Conservation (phyloP, 768 basidiomycete genomes). For the Chalciporus pseudorubinellus region DNA sequence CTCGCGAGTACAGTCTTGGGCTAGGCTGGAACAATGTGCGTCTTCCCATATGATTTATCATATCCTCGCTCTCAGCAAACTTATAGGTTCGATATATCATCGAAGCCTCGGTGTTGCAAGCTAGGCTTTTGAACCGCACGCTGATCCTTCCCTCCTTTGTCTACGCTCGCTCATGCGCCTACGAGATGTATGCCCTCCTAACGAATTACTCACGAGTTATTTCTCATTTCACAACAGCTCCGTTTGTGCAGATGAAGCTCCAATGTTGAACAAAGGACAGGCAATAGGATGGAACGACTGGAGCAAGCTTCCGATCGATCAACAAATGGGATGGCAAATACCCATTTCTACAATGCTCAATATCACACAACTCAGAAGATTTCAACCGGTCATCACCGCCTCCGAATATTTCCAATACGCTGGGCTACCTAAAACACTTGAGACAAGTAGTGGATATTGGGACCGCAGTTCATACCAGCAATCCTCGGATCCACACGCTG, state of each 20-base stretch:
- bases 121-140: conserved; percentile 38
- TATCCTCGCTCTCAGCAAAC: not conserved
- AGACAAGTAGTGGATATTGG: conserved; percentile 40
- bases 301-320: conserved; percentile 34
- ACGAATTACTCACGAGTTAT: not conserved
- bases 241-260: conserved; percentile 38
- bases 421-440: conserved; percentile 26
- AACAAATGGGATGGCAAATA: conserved; percentile 33
- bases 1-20: conserved; percentile 42
- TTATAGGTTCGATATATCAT: conserved; percentile 44
- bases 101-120: conserved; percentile 40
- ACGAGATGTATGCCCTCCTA: conserved; percentile 29
- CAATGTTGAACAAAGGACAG: conserved; percentile 43
- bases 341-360: conserved; percentile 39
- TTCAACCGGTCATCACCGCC: conserved; percentile 35
- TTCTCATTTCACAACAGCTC: conserved; percentile 14
- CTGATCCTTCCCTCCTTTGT: conserved; percentile 42
- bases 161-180: conserved; percentile 44
- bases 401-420: conserved; percentile 42
- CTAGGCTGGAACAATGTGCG: conserved; percentile 46
- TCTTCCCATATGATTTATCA: not conserved
- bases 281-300: conserved; percentile 39
- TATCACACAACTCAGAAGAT: conserved; percentile 35
- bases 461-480: conserved; percentile 29
- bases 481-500: conserved; percentile 13